These are phyloP conservation scores for Sporothrix brunneoviolacea DNA, from an alignment of 2,329 filamentous ascomycete species.

Conservation along the genomic window DNA sequence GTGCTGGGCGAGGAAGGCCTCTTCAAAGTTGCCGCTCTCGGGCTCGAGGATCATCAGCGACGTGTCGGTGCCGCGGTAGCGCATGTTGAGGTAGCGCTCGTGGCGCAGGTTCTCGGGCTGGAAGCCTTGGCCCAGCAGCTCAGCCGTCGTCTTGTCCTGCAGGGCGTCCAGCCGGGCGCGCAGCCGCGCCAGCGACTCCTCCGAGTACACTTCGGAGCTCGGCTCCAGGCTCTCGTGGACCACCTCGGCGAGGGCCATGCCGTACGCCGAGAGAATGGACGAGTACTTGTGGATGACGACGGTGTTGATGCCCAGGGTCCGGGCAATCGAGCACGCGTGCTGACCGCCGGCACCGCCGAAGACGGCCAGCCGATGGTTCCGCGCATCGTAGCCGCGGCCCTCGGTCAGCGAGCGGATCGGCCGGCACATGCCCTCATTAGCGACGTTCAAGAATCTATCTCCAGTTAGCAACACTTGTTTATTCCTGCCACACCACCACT, in stretches of 20 bases:
- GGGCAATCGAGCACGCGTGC: conserved; percentile 80
- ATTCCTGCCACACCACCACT: too few relatives aligned
- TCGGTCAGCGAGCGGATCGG: conserved; percentile 87
- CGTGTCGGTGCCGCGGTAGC: conserved; percentile 83
- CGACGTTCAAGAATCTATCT: conserved; percentile 64
- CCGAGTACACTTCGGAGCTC: conserved; percentile 52
- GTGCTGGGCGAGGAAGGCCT: conserved; percentile 78
- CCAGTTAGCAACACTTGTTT: too few relatives aligned
- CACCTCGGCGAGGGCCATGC: conserved; percentile 86
- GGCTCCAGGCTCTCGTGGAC: conserved; percentile 84
- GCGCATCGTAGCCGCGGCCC: conserved; percentile 87
- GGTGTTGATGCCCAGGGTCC: conserved; percentile 74
- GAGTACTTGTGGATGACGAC: conserved; percentile 82
- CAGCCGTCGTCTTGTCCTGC: conserved; percentile 34
- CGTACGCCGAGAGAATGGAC: conserved; percentile 82
- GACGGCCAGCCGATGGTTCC: conserved; percentile 79
- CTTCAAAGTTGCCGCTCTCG: conserved; percentile 62
- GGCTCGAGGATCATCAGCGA: conserved; percentile 73
- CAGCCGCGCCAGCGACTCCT: conserved; percentile 29
- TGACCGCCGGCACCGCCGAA: conserved; percentile 91
- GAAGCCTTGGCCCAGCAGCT: conserved; percentile 73
- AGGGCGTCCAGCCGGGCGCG: background rate
- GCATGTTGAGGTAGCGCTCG: conserved; percentile 71
- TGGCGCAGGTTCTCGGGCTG: conserved; percentile 22
- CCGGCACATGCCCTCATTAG: conserved; percentile 64